Conservation (phyloP, 768 basidiomycete species). For the Mycena polygramma region DNA sequence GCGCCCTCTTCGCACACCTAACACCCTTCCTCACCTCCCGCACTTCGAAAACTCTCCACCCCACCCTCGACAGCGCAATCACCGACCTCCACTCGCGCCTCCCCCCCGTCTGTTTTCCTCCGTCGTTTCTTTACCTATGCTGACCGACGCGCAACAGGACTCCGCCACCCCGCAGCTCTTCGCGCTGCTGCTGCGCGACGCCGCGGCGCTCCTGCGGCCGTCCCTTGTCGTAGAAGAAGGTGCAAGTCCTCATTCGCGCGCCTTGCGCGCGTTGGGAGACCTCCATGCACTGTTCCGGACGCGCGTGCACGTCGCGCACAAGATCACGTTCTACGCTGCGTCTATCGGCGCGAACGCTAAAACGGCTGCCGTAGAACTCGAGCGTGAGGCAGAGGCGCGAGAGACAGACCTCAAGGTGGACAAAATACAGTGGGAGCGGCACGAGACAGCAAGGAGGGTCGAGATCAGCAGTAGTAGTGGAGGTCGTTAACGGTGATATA, state of each 20-base stretch:
- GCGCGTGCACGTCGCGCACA: slow-evolving; percentile 61
- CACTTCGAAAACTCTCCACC: slow-evolving; percentile 67
- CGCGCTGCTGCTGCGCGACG: slow-evolving; percentile 68
- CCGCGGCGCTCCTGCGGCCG: slow-evolving; percentile 67
- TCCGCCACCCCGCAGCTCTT: slow-evolving; percentile 55
- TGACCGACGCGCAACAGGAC: slow-evolving; percentile 7
- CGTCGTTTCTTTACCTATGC: neutral
- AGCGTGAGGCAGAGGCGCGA: slow-evolving; percentile 22
- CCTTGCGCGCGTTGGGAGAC: slow-evolving; percentile 70
- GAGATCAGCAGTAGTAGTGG: neutral
- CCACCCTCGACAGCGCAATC: slow-evolving; percentile 64
- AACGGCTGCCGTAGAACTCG: slow-evolving; percentile 20
- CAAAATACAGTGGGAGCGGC: slow-evolving; percentile 18
- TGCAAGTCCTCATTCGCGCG: slow-evolving; percentile 55
- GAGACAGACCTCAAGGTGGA: slow-evolving; percentile 5
- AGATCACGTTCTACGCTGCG: slow-evolving; percentile 79
- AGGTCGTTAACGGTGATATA: too few species aligned
- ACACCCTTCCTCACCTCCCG: slow-evolving; percentile 76
- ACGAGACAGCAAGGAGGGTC: neutral
- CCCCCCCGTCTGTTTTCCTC: slow-evolving; percentile 57
- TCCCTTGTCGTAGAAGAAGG: slow-evolving; percentile 46
- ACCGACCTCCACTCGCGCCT: slow-evolving; percentile 78
- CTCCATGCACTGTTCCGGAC: slow-evolving; percentile 56
- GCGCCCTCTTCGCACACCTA: slow-evolving; percentile 61
- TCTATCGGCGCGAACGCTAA: neutral